A percentile compares a stretch with the other conserved stretches of the same genome.
Evolutionary conservation across 2,329 filamentous ascomycete species (phyloP).

Genomic region (Aureobasidium sp.): DNA sequence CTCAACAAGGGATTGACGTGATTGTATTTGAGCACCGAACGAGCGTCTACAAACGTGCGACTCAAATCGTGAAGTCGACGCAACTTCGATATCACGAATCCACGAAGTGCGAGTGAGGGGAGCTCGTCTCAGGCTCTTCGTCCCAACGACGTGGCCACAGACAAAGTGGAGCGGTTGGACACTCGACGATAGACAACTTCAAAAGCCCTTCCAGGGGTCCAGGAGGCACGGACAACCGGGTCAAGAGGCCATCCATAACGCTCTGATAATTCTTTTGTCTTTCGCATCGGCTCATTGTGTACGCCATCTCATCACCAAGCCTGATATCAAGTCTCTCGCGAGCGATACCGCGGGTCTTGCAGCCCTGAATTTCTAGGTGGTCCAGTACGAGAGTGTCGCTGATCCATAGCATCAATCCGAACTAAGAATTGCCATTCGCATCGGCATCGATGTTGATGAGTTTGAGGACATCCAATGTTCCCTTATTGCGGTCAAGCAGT

Average conservation of each 20-base stretch:
- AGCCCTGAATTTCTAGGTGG: neutral
- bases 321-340: neutral
- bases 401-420: neutral
- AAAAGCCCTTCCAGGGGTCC: too few relatives aligned
- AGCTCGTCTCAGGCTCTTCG: neutral
- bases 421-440: neutral
- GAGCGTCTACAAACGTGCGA: neutral
- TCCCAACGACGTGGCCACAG: neutral
- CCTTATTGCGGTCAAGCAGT: neutral
- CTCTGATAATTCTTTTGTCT: neutral
- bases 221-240: neutral
- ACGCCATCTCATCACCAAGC: neutral
- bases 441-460: neutral
- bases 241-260: neutral
- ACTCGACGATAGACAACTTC: neutral
- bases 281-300: neutral
- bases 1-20: neutral
- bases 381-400: neutral
- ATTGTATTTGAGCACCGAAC: neutral
- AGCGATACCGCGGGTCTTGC: neutral
- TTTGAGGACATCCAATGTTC: neutral
- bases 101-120: neutral
- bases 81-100: neutral
- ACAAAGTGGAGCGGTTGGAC: neutral
- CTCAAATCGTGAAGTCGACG: neutral